Conservation (phyloP, 106 monocot genomes). For the Dendrobium nobile region DNA sequence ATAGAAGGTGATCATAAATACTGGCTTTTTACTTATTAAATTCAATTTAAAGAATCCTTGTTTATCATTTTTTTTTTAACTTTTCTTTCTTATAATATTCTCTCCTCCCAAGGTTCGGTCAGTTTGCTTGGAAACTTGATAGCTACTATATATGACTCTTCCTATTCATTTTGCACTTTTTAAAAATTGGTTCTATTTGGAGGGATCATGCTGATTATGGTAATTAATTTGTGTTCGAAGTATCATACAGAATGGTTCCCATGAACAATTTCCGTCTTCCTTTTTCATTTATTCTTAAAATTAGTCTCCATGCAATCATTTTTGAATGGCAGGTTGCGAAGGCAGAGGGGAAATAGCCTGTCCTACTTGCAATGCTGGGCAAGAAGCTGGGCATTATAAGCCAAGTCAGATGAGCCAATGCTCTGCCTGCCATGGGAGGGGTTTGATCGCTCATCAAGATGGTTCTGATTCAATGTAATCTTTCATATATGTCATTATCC, state of each 20-base stretch:
- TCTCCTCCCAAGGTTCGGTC: background rate
- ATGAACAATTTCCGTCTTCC: background rate
- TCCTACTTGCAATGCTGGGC: constrained; percentile 57
- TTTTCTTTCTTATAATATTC: background rate
- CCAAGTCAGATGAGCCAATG: constrained; percentile 71
- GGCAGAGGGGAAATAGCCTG: constrained; percentile 65
- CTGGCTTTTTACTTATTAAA: background rate
- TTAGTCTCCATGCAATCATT: background rate
- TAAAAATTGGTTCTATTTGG: background rate
- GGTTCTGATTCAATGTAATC: constrained; percentile 90
- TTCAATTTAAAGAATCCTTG: background rate
- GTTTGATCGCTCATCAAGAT: constrained; percentile 89
- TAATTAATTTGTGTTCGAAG: background rate
- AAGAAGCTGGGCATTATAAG: constrained; percentile 53
- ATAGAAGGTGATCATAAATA: too few species aligned
- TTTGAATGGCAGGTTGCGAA: constrained; percentile 41
- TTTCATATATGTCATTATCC: background rate
- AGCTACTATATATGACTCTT: background rate
- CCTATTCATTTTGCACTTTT: background rate
- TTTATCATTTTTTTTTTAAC: background rate
- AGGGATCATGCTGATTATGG: background rate
- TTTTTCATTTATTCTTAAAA: background rate
- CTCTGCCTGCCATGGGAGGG: constrained; percentile 72
- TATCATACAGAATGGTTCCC: background rate
- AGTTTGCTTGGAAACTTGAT: background rate